Base-by-base conservation (phyloP, 164 flowering plant species). In the Magnolia kwangsiensis region DNA sequence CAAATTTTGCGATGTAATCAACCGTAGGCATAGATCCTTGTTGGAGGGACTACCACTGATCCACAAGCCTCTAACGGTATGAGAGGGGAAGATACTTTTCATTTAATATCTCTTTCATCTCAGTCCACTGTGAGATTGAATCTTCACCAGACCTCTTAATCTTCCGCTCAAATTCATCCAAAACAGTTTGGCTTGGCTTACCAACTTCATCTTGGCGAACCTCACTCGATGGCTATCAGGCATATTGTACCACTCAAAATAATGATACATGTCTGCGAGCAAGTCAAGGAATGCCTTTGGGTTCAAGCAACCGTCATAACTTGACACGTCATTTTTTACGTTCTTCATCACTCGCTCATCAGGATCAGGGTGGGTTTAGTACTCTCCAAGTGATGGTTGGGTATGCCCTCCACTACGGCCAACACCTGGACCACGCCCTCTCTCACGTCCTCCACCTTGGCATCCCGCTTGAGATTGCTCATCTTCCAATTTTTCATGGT, bases 131-230 rank as follows among this genome's bases (percentile, higher is more conserved):
- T 58, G 68, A 50, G 21, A 75, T 69, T 6, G 55, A 55, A 4
- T 31, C 72, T 19, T 18, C 20, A 14, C 72, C 0, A 11, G 19
- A 1, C 2, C 8, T 16, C 9, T 69, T 3, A 1, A 31, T 5
- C 72, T 45, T 6, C 51, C 4, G 27, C 72, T 31, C 51, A 11
- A 69, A 31, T 31, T 19, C 18, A 51, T 31, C 55, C 51, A 49
- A 37, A 13, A 37, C 4, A 69, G 51, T 13, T 10, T 18, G 1
- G 1, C n/a, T 45, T 69, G 9, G 19, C 51, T 9, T n/a, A 69
- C 72, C 4, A 49, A 69, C 19, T 69, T 69, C 51, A 69, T 69
- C 23, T 45, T 49, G 27, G 72, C 23, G n/a, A 69, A 37, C 72
- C 13, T 4, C 2, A 37, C 9, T 16, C n/a, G 4, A 37, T 55